Evolutionary conservation across 192 early-diverging fungal species (phyloP).

Genomic region (Piromyces finnis): DNA sequence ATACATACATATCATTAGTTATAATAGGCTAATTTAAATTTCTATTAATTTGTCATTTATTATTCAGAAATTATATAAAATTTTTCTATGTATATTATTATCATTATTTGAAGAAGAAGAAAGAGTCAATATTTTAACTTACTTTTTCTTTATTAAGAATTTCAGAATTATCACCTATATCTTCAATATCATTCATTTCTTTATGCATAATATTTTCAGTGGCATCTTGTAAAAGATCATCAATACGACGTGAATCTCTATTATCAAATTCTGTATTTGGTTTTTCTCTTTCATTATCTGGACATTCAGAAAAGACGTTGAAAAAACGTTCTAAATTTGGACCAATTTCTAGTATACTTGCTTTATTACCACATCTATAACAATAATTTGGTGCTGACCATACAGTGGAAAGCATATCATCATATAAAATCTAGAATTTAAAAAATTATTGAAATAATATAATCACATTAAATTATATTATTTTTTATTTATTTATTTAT

Average conservation of each 20-base stretch:
- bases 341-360: conserved; percentile 63
- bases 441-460: too few relatives aligned
- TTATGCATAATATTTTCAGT: background rate
- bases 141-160: background rate
- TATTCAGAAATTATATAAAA: too few relatives aligned
- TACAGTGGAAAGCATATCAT: conserved; percentile 68
- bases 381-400: conserved; percentile 75
- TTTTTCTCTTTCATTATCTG: conserved; percentile 46
- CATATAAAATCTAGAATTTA: conserved; percentile 72
- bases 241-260: background rate
- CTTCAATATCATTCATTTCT: background rate
- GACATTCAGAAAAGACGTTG: conserved; percentile 77
- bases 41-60: too few relatives aligned
- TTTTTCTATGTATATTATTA: too few relatives aligned
- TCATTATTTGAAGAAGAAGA: too few relatives aligned
- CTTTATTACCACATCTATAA: conserved; percentile 71
- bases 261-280: background rate
- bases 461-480: too few relatives aligned
- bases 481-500: too few relatives aligned
- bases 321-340: conserved; percentile 56
- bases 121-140: too few relatives aligned
- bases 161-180: background rate
- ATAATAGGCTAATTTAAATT: too few relatives aligned
- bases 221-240: background rate
- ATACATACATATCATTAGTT: too few relatives aligned